These are phyloP conservation scores for Cercophora samala DNA, from an alignment of 495 filamentous ascomycete species.

Conservation along the genomic window DNA sequence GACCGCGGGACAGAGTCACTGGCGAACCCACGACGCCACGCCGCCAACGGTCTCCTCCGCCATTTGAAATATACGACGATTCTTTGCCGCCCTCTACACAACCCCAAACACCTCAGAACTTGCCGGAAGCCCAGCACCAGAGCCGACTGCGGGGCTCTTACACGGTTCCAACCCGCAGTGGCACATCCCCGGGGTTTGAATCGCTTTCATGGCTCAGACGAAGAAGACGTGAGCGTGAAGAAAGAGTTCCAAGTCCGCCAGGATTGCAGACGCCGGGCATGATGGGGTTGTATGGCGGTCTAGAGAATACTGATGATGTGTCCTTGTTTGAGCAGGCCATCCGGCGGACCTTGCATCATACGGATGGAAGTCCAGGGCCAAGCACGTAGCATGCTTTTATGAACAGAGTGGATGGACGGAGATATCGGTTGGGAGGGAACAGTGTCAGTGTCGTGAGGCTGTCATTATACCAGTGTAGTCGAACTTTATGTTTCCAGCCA, in stretches of 20 bases:
- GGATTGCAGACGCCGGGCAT: constrained; percentile 41
- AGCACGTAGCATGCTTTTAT: neutral
- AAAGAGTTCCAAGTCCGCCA: constrained; percentile 30
- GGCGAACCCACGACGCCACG: neutral
- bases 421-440: neutral
- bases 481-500: neutral
- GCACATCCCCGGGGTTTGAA: neutral
- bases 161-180: constrained; percentile 40
- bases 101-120: constrained; percentile 54
- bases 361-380: neutral
- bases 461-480: neutral
- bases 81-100: constrained; percentile 46
- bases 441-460: no score
- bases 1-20: neutral
- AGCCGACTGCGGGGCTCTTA: constrained; percentile 45
- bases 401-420: neutral
- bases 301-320: constrained; percentile 46
- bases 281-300: constrained; percentile 44
- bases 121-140: constrained; percentile 50
- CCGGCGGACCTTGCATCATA: neutral
- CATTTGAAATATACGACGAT: constrained; percentile 47
- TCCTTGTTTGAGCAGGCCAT: constrained; percentile 34
- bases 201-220: neutral
- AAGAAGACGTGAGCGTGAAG: neutral
- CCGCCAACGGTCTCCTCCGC: constrained; percentile 25